Evolutionary conservation across 768 basidiomycete species (phyloP).

Genomic region (Rhizopogon sp.): DNA sequence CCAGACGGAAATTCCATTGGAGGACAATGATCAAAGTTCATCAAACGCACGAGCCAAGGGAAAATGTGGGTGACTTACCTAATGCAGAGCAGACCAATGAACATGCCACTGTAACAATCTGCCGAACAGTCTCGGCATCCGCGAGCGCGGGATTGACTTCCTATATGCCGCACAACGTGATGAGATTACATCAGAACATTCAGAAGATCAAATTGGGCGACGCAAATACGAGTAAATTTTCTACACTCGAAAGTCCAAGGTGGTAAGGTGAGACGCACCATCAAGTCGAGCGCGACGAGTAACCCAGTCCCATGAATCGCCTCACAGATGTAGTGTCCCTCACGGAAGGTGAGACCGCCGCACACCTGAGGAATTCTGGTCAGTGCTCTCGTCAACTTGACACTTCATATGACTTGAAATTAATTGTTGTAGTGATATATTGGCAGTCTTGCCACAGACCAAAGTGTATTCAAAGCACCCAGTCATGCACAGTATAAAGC

Average conservation of each 20-base stretch:
- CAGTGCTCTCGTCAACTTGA: background rate
- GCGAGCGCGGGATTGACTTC: conserved; percentile 97
- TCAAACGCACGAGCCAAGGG: background rate
- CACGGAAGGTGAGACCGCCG: conserved; percentile 93
- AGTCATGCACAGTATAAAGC: too few species aligned
- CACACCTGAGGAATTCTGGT: conserved; percentile 50
- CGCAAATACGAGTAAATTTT: background rate
- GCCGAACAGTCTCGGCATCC: conserved; percentile 66
- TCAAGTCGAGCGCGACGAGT: conserved; percentile 88
- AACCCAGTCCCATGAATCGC: conserved; percentile 89
- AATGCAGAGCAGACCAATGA: conserved; percentile 79
- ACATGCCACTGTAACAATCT: conserved; percentile 90
- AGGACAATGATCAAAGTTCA: background rate
- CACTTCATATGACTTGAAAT: background rate
- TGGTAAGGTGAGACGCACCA: conserved; percentile 48
- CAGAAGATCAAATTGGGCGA: background rate
- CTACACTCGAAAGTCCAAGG: too few species aligned
- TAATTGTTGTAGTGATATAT: background rate
- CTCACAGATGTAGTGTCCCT: conserved; percentile 98
- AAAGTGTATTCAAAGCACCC: too few species aligned
- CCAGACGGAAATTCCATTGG: background rate
- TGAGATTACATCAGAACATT: background rate
- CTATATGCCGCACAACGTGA: conserved; percentile 30
- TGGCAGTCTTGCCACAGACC: background rate
- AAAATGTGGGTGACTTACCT: conserved; percentile 42